Evolutionary conservation across 2,329 filamentous ascomycete genomes (phyloP).

Genomic region (Huntiella decipiens): DNA sequence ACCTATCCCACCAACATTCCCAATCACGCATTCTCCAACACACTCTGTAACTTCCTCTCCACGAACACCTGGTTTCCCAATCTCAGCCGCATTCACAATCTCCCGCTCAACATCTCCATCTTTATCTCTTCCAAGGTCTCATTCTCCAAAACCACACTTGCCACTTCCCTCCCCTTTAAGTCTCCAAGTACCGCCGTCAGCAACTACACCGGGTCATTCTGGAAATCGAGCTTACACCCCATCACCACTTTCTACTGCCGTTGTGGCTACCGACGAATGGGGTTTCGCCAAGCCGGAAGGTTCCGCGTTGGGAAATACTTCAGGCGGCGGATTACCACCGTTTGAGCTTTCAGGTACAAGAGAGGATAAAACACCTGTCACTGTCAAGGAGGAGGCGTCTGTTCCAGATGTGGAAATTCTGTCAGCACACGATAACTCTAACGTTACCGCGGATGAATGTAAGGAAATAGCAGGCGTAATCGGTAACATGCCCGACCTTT

Average conservation of each 20-base stretch:
- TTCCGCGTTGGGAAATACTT: neutral
- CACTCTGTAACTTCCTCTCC: constrained; percentile 9
- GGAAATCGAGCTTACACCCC: constrained; percentile 2
- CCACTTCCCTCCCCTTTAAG: neutral
- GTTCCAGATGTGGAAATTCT: neutral
- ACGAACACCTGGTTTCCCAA: constrained; percentile 1
- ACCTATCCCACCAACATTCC: constrained; percentile 8
- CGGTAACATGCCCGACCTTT: constrained; percentile 2
- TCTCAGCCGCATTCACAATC: neutral
- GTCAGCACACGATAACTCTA: neutral
- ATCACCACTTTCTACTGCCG: constrained; percentile 7
- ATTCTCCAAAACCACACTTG: neutral
- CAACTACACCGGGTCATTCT: too few relatives aligned
- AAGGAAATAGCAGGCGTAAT: neutral
- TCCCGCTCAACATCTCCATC: neutral
- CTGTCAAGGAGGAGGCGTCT: neutral
- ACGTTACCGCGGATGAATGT: neutral
- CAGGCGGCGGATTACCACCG: neutral
- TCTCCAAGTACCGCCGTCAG: neutral
- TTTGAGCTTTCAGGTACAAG: neutral
- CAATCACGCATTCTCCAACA: constrained; percentile 3
- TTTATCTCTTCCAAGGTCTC: neutral
- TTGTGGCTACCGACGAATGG: too few relatives aligned
- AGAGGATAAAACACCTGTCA: neutral
- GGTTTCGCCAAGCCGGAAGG: neutral